phyloP scores from a whole-genome alignment of 805 yeast genomes.

The Saccharomycodes ludwigii region DNA sequence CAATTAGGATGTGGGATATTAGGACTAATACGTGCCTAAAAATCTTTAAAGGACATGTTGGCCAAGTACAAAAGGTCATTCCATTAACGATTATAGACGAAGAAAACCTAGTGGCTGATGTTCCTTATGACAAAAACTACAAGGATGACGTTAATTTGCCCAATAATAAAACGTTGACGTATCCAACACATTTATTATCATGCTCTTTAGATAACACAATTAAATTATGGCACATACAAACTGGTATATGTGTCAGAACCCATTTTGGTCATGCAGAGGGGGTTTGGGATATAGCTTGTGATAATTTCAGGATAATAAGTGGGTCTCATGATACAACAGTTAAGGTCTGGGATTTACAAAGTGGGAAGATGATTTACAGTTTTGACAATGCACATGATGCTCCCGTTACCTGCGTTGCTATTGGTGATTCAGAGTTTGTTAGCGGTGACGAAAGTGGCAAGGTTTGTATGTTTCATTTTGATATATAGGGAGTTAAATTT shows the following conservation, averaged over 20 bases:
- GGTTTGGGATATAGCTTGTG: conserved; percentile 94
- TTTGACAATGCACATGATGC: conserved; percentile 52
- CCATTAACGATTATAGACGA: conserved; percentile 68
- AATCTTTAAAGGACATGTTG: conserved; percentile 80
- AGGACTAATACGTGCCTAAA: conserved; percentile 65
- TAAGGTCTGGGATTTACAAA: conserved; percentile 93
- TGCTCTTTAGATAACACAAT: conserved; percentile 89
- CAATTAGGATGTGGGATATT: conserved; percentile 92
- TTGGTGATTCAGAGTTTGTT: conserved; percentile 81
- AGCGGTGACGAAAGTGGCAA: conserved; percentile 53
- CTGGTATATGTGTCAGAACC: conserved; percentile 83
- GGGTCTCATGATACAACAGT: conserved; percentile 90
- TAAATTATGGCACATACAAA: conserved; percentile 78
- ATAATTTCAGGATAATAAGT: conserved; percentile 84
- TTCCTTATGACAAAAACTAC: conserved; percentile 16
- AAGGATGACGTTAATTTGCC: conserved; percentile 16
- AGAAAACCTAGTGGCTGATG: conserved; percentile 35
- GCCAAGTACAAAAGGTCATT: conserved; percentile 86
- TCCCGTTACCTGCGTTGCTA: conserved; percentile 59
- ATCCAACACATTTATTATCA: conserved; percentile 76
- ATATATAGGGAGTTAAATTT: background rate
- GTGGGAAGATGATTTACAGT: conserved; percentile 89
- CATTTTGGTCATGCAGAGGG: conserved; percentile 98
- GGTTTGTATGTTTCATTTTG: conserved; percentile 3
- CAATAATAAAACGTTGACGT: conserved; percentile 22